Evolutionary conservation across 1,284 basidiomycete species (phyloP), one percentile per base, ranked within the genome.

Genomic region (Apiotrichum domesticum): DNA sequence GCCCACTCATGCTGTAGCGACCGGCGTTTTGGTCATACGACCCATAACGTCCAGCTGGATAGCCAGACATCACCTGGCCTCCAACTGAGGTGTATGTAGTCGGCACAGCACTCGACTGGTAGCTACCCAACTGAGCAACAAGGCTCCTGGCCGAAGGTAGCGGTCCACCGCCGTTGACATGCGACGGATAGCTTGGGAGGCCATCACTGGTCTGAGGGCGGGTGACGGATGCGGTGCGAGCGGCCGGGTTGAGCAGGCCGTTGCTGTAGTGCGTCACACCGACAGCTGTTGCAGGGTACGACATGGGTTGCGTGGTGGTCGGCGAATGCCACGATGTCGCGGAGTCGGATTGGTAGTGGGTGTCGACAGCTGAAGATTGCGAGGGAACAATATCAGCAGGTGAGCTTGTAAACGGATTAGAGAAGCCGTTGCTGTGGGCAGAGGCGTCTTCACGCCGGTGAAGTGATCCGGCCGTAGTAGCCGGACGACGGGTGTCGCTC

Each of bases 151-250:
- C 71, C 8, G 63, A 58, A 13, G 72, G 70, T 3, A 73, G 56
- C 21, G 66, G 52, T 3, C 65, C 59, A 29, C 50, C 57, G 32
- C 56, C 54, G 51, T 56, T 46, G 9, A 61, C n/a, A 33, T 64
- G 58, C 21, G 53, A 52, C 21, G 64, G 62, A 53, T 68, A 72
- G 34, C 58, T 63, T 0, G 71, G 72, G 7, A 74, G 52, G 6
- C 72, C 71, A 46, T 74, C 72, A 32, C 63, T 66, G 14, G 72
- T 74, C 52, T 72, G 70, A 0, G 71, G 70, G 14, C 71, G 61
- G 33, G 51, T 48, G 4, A 52, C 37, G 37, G 61, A 44, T 34
- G 49, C 45, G 21, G 46, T 32, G 47, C 54, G 48, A 21, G 47
- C 37, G 44, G 52, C 47, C 21, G 44, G 48, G 37, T 45, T 51